Conservation (phyloP, 23 red algal species). For the Chondrus crispus region DNA sequence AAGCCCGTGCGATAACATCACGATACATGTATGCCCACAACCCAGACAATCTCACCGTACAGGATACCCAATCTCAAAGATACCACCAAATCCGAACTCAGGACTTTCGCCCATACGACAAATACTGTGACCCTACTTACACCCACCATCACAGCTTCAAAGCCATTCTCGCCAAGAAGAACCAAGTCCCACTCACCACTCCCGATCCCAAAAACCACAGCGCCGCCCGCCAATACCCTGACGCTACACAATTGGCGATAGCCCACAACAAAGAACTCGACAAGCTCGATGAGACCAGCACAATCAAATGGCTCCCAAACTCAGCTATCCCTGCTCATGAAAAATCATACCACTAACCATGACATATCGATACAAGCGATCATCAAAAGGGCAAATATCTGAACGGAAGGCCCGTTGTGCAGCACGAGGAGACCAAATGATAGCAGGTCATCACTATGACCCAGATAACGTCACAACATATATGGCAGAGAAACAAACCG, state of each 20-base stretch:
- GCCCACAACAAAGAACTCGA: neutral
- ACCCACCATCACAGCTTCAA: neutral
- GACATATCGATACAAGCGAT: too few relatives aligned
- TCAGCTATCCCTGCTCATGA: neutral
- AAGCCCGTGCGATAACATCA: neutral
- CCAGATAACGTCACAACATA: too few relatives aligned
- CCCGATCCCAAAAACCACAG: too few relatives aligned
- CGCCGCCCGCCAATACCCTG: neutral
- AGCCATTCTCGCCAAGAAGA: neutral
- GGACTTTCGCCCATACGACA: conserved; percentile 30
- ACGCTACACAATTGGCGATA: neutral
- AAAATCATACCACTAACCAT: too few relatives aligned
- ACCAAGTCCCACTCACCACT: too few relatives aligned
- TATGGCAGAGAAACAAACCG: too few relatives aligned
- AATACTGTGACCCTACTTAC: neutral
- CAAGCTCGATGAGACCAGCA: neutral
- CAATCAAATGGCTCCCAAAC: neutral
- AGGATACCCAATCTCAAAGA: neutral
- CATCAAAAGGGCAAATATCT: too few relatives aligned
- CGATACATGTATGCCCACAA: neutral
- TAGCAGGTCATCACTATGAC: too few relatives aligned
- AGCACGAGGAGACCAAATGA: too few relatives aligned
- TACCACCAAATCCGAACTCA: neutral
- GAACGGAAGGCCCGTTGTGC: too few relatives aligned
- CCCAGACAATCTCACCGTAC: neutral